Evolutionary conservation across 2,329 filamentous ascomycete genomes (phyloP).

Genomic region (Neurospora sp.): DNA sequence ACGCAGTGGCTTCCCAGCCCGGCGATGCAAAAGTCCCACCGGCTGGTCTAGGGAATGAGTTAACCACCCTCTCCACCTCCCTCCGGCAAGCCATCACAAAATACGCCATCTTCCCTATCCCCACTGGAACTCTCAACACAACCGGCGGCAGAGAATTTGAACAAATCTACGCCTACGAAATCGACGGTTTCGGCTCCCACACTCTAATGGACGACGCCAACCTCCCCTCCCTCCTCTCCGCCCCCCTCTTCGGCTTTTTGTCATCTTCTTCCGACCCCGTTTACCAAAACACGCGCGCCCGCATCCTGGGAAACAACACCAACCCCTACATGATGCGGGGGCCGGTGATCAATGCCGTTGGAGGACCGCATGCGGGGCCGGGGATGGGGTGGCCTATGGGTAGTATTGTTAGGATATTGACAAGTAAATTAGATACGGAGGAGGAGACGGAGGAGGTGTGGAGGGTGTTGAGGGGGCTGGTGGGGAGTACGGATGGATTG

Average conservation of each 20-base stretch:
- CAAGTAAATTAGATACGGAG: constrained; percentile 37
- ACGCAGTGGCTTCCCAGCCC: constrained; percentile 6
- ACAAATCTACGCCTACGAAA: constrained; percentile 59
- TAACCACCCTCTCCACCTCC: constrained; percentile 39
- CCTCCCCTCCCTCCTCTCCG: constrained; percentile 50
- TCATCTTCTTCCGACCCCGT: constrained; percentile 42
- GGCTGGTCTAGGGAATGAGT: constrained; percentile 42
- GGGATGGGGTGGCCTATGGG: constrained; percentile 83
- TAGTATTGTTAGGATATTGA: constrained; percentile 69
- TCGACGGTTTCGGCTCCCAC: constrained; percentile 56
- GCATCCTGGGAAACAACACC: constrained; percentile 52
- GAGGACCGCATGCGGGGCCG: constrained; percentile 45
- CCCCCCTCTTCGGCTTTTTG: constrained; percentile 52
- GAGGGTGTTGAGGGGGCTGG: constrained; percentile 45
- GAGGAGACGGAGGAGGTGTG: no score
- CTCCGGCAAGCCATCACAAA: constrained; percentile 15
- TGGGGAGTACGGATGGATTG: constrained; percentile 60
- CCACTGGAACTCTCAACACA: constrained; percentile 17
- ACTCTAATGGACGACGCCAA: constrained; percentile 58
- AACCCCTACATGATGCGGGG: constrained; percentile 62
- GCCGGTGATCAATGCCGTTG: constrained; percentile 39
- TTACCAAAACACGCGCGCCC: constrained; percentile 65
- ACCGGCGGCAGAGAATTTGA: constrained; percentile 31
- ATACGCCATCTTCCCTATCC: constrained; percentile 31
- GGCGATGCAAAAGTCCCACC: constrained; percentile 2